These are phyloP conservation scores for Ophiostoma sp. DNA, from an alignment of 2,329 filamentous ascomycete species.

Conservation along the genomic window DNA sequence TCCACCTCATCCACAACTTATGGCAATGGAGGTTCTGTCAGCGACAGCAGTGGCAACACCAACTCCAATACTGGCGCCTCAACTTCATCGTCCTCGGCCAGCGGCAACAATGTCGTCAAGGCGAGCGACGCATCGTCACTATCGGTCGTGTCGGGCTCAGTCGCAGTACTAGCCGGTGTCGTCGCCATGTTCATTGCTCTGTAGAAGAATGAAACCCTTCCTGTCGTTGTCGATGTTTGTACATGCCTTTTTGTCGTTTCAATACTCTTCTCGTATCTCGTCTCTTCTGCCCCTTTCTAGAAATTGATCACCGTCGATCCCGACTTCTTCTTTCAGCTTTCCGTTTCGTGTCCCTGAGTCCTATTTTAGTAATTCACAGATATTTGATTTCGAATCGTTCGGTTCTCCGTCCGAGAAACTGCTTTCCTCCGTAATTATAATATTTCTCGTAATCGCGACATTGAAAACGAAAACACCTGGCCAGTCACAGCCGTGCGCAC, in stretches of 20 bases:
- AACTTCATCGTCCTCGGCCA: neutral
- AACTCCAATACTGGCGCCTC: neutral
- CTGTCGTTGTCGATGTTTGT: neutral
- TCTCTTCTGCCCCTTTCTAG: neutral
- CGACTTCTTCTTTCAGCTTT: neutral
- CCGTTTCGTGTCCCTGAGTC: neutral
- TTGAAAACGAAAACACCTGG: neutral
- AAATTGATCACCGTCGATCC: neutral
- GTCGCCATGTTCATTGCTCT: slow-evolving; percentile 8
- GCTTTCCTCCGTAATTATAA: neutral
- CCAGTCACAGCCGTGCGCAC: neutral
- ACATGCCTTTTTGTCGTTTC: neutral
- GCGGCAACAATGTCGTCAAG: neutral
- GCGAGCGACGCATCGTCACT: neutral
- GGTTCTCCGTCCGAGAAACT: neutral
- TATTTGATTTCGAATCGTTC: neutral
- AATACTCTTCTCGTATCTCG: neutral
- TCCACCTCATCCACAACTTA: neutral
- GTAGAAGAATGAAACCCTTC: neutral
- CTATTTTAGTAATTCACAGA: neutral
- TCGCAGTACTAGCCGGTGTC: neutral
- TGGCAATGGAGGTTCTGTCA: neutral
- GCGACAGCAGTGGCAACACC: neutral
- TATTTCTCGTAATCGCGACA: too few relatives aligned
- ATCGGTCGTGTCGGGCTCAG: neutral